A percentile compares a stretch with the other conserved stretches of the same genome.
Evolutionary conservation across 306 rosid genomes (phyloP).

Genomic region (Cicer pinnatifidum): DNA sequence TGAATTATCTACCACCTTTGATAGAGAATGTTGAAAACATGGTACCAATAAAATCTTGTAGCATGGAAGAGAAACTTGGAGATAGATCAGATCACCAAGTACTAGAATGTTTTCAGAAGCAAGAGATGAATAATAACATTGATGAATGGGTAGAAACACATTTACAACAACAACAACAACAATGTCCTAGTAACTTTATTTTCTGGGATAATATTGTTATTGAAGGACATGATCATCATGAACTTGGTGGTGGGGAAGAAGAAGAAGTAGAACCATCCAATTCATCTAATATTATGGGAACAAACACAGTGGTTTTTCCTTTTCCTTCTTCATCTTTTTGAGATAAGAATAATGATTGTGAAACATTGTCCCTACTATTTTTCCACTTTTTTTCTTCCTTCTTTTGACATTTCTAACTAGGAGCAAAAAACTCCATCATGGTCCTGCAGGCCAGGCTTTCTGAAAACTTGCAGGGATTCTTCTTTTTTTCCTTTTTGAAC

Average conservation of each 20-base stretch:
- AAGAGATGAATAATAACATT: constrained; percentile 51
- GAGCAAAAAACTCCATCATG: constrained; percentile 45
- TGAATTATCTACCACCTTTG: constrained; percentile 70
- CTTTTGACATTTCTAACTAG: constrained; percentile 47
- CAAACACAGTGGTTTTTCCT: constrained; percentile 54
- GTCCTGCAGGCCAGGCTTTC: constrained; percentile 54
- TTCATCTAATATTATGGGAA: constrained; percentile 58
- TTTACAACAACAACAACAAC: constrained; percentile 44
- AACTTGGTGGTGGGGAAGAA: constrained; percentile 58
- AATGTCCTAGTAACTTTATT: constrained; percentile 61
- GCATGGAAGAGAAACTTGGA: constrained; percentile 52
- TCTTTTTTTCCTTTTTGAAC: constrained; percentile 20
- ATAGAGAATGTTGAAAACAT: constrained; percentile 67
- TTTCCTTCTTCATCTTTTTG: constrained; percentile 70
- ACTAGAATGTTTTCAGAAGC: constrained; percentile 66
- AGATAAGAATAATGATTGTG: constrained; percentile 47
- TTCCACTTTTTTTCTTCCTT: neutral
- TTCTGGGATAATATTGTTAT: constrained; percentile 78
- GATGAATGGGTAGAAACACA: constrained; percentile 60
- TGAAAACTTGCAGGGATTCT: constrained; percentile 52
- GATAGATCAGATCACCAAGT: constrained; percentile 42
- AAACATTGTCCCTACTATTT: constrained; percentile 33
- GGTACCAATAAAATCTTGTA: constrained; percentile 49
- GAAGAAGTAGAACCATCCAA: constrained; percentile 50
- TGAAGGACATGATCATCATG: constrained; percentile 48